Evolutionary conservation across 2,329 filamentous ascomycete species (phyloP), one percentile per base, ranked within the genome.

Genomic region (Didymella lethalis): DNA sequence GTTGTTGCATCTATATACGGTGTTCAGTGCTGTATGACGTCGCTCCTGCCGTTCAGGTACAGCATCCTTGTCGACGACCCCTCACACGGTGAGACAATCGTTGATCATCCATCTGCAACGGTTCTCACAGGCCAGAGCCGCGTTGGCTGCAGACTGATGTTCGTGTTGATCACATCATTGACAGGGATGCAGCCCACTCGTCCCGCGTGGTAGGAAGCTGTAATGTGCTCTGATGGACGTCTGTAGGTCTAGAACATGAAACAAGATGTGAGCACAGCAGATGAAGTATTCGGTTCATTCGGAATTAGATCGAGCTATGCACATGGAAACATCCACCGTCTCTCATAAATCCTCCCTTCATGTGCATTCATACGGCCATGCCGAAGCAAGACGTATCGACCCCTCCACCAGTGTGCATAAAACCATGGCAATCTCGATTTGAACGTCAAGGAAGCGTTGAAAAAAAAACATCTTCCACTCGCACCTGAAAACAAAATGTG

Each of bases 241-340:
- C 25, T n/a, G 25, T 40, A 4, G 5, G 16, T 18, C n/a, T 4
- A 8, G 36, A 26, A 8, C 7, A 1, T 23, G 18, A 32, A 47
- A 4, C 2, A 25, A 36, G 4, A 7, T 11, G 7, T 46, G 3
- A 18, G 14, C 25, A 16, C 40, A 52, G 10, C 2, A 18, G n/a
- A 14, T 64, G 61, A 67, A 68, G 59, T 61, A 57, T 67, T 58
- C 54, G 58, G 48, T 65, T 62, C 61, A 64, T 71, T 70, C 54
- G 64, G 63, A 67, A 68, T 66, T 67, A 67, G 65, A 69, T 66
- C 64, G 65, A 71, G 63, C 60, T 72, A 72, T 72, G 65, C 70
- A 74, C 65, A 72, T 61, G 48, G 69, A 66, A 52, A 56, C 49
- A 54, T 50, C 59, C 61, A 57, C 64, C 59, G 60, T 57, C 58